These are phyloP conservation scores for Lasiodiplodia hormozganensis DNA, from an alignment of 2,329 filamentous ascomycete species.

Conservation along the genomic window DNA sequence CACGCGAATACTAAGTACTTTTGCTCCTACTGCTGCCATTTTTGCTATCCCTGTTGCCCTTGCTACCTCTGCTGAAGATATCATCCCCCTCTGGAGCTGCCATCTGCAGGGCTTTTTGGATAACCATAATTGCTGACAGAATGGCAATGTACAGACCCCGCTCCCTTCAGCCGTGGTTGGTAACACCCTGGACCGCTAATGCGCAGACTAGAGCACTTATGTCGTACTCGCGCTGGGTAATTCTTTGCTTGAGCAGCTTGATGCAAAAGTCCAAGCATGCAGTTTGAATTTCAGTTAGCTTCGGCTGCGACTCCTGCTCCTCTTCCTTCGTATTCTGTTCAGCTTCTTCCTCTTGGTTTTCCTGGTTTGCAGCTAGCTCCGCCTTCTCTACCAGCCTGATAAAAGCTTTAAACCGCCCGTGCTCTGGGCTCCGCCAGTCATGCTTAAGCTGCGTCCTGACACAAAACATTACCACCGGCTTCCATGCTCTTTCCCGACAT, in stretches of 20 bases:
- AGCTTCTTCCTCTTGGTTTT: too few species aligned
- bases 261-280: neutral
- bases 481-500: conserved; percentile 10
- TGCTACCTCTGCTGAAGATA: too few species aligned
- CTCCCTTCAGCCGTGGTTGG: conserved; percentile 31
- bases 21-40: too few species aligned
- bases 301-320: neutral
- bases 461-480: conserved; percentile 25
- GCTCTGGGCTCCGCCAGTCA: conserved; percentile 9
- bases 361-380: neutral
- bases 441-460: conserved; percentile 27
- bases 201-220: conserved; percentile 33
- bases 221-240: conserved; percentile 34
- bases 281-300: neutral
- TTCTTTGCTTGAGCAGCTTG: conserved; percentile 32
- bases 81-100: too few species aligned
- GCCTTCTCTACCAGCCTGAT: neutral
- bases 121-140: too few species aligned
- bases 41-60: too few species aligned
- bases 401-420: neutral
- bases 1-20: too few species aligned
- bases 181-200: conserved; percentile 35
- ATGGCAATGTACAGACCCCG: neutral
- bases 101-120: too few species aligned
- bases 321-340: too few species aligned